These are phyloP conservation scores for Liquidambar formosana DNA, from an alignment of 164 flowering plant genomes.

Conservation along the genomic window DNA sequence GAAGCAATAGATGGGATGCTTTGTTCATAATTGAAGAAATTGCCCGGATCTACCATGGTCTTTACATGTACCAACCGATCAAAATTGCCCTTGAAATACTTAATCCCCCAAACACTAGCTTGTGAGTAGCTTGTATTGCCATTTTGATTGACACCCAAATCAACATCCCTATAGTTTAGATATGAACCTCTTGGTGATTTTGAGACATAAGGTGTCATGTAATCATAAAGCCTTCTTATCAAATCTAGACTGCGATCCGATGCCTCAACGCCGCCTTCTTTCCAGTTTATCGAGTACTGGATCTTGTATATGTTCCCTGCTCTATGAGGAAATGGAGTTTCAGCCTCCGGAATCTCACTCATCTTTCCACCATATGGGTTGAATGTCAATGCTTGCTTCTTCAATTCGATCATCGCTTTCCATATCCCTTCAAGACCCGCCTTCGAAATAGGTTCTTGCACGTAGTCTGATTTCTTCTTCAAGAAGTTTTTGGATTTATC, in stretches of 20 bases:
- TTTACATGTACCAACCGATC: constrained; percentile 20
- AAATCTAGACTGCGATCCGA: background rate
- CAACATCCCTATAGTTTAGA: constrained; percentile 33
- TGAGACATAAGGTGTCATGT: constrained; percentile 17
- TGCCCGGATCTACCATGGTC: constrained; percentile 18
- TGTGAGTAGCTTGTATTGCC: background rate
- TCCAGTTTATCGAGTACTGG: constrained; percentile 12
- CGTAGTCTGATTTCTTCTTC: constrained; percentile 21
- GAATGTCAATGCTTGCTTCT: background rate
- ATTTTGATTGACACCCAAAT: constrained; percentile 7
- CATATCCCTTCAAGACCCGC: constrained; percentile 14
- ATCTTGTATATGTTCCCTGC: constrained; percentile 13
- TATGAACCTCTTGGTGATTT: constrained; percentile 25
- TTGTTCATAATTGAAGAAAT: constrained; percentile 26
- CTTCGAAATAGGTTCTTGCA: constrained; percentile 9
- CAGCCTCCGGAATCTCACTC: constrained; percentile 11
- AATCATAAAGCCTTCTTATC: background rate
- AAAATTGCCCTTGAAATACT: constrained; percentile 21
- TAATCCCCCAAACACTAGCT: constrained; percentile 6
- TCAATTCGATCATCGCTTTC: constrained; percentile 1
- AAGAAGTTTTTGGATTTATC: background rate
- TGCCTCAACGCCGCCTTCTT: background rate
- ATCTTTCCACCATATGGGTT: constrained; percentile 27
- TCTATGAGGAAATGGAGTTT: constrained; percentile 22
- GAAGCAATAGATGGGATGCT: constrained; percentile 17